These are phyloP conservation scores for Trichoderma breve DNA, from an alignment of 2,329 filamentous ascomycete genomes.

Conservation along the genomic window DNA sequence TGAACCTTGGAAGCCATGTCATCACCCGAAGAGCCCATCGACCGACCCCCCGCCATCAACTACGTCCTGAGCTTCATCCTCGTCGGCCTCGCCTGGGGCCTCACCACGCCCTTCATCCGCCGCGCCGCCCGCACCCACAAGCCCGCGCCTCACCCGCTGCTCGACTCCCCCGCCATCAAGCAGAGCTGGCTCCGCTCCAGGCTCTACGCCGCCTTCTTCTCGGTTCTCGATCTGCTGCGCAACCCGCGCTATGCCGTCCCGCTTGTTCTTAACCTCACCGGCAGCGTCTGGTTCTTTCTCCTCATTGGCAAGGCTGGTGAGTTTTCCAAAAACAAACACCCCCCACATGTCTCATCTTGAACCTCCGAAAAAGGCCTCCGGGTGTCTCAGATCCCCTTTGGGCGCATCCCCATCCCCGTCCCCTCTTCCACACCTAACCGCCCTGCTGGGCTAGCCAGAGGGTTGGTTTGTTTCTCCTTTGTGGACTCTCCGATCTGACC, in stretches of 20 bases:
- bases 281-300: conserved; percentile 94
- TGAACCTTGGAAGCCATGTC: background rate
- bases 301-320: conserved; percentile 87
- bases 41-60: conserved; percentile 62
- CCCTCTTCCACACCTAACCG: conserved; percentile 12
- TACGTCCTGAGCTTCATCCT: conserved; percentile 87
- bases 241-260: conserved; percentile 85
- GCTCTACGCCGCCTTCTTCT: conserved; percentile 66
- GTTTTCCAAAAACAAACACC: conserved; percentile 34
- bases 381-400: background rate
- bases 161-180: conserved; percentile 50
- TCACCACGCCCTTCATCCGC: conserved; percentile 90
- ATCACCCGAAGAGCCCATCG: background rate
- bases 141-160: conserved; percentile 56
- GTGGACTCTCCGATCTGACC: background rate
- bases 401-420: background rate
- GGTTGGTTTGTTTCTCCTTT: background rate
- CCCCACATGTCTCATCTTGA: background rate
- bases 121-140: conserved; percentile 75
- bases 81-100: conserved; percentile 88
- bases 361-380: background rate
- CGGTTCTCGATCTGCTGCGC: conserved; percentile 71
- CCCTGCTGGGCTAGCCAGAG: conserved; percentile 1
- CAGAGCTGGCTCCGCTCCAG: conserved; percentile 62
- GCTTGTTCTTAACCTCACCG: conserved; percentile 82